A percentile compares a stretch with the other conserved stretches of the same genome.
Evolutionary conservation across 768 basidiomycete genomes (phyloP).

Genomic region (Saitozyma sp.): DNA sequence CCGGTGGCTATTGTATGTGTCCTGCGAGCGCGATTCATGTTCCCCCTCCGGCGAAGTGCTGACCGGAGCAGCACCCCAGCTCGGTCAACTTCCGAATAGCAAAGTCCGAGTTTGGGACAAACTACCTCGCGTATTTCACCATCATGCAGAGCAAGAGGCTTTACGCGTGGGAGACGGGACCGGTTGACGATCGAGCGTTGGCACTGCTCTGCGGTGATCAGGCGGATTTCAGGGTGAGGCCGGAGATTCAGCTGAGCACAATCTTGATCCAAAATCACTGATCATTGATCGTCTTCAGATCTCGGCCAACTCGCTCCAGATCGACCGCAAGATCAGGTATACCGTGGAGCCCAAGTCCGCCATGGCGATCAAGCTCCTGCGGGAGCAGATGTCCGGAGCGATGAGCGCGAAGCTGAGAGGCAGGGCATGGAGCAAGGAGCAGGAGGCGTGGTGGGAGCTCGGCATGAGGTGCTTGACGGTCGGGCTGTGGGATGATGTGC

Average conservation of each 20-base stretch:
- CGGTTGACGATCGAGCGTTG: constrained; percentile 78
- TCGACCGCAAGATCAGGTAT: constrained; percentile 85
- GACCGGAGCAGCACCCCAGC: constrained; percentile 66
- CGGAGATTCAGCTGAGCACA: neutral
- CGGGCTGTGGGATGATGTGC: constrained; percentile 17
- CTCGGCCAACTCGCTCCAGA: constrained; percentile 65
- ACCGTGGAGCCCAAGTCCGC: constrained; percentile 68
- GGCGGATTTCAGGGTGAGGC: constrained; percentile 74
- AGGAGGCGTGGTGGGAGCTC: constrained; percentile 71
- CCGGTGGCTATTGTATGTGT: constrained; percentile 60
- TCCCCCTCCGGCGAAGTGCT: neutral
- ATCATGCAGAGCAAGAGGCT: constrained; percentile 88
- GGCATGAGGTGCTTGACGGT: constrained; percentile 57
- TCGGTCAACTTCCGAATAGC: constrained; percentile 81
- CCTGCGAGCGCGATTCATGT: neutral
- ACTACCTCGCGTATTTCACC: constrained; percentile 80
- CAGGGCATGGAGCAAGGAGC: constrained; percentile 62
- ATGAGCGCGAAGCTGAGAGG: constrained; percentile 66
- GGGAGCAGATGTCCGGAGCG: constrained; percentile 62
- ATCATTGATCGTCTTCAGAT: constrained; percentile 57
- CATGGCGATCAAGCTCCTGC: constrained; percentile 76
- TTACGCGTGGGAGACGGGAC: constrained; percentile 80
- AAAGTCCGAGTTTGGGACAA: constrained; percentile 68
- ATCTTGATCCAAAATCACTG: neutral
- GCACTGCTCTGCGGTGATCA: constrained; percentile 80